Evolutionary conservation across 179 eudicot species (phyloP).

Genomic region (Nepenthes alata): DNA sequence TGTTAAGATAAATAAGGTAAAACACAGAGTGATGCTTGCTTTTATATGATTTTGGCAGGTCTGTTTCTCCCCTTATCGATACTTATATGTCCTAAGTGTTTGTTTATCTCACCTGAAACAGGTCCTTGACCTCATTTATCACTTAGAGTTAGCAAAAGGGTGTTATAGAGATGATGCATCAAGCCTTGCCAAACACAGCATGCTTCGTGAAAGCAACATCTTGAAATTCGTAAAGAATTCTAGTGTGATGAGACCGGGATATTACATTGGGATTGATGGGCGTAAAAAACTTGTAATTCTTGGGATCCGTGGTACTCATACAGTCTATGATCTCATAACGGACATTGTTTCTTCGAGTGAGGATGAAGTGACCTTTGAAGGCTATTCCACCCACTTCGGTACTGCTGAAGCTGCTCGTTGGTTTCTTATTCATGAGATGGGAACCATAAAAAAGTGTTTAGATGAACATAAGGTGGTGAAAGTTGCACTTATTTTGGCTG

Average conservation of each 20-base stretch:
- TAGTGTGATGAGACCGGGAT: slow-evolving; percentile 85
- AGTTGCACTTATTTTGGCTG: neutral
- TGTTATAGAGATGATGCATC: slow-evolving; percentile 54
- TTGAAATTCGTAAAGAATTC: slow-evolving; percentile 69
- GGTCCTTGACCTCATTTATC: slow-evolving; percentile 50
- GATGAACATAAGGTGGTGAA: slow-evolving; percentile 59
- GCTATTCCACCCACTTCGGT: slow-evolving; percentile 86
- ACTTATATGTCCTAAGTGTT: no score
- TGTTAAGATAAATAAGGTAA: neutral
- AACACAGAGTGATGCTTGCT: no score
- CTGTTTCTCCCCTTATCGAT: no score
- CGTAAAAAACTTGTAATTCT: slow-evolving; percentile 80
- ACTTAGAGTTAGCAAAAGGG: slow-evolving; percentile 75
- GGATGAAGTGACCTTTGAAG: slow-evolving; percentile 71
- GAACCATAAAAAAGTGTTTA: slow-evolving; percentile 58
- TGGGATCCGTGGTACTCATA: slow-evolving; percentile 94
- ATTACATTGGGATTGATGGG: slow-evolving; percentile 74
- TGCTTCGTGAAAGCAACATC: slow-evolving; percentile 80
- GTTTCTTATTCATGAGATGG: slow-evolving; percentile 82
- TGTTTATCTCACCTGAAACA: no score
- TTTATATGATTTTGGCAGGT: no score
- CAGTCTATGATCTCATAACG: slow-evolving; percentile 79
- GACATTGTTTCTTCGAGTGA: slow-evolving; percentile 76
- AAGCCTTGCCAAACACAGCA: slow-evolving; percentile 69
- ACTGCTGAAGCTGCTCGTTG: slow-evolving; percentile 97